A percentile compares a stretch with the other conserved stretches of the same genome.
These are phyloP conservation scores for Termitomyces sp. DNA, from an alignment of 1,284 basidiomycete species.

Conservation along the genomic window DNA sequence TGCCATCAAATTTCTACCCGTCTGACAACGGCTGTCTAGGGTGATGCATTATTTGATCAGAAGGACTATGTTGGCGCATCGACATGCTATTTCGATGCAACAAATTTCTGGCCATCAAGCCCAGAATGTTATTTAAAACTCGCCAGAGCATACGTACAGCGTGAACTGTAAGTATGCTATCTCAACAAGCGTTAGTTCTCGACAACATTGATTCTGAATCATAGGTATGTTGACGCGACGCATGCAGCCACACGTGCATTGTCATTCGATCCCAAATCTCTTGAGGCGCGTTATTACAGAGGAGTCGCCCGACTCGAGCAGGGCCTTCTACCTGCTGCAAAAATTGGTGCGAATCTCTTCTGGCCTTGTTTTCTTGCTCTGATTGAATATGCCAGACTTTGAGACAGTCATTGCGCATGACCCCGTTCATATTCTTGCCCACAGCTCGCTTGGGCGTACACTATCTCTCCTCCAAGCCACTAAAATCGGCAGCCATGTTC, in stretches of 20 bases:
- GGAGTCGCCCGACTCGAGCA: conserved; percentile 37
- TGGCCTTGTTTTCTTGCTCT: background rate
- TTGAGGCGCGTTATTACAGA: conserved; percentile 39
- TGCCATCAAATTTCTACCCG: background rate
- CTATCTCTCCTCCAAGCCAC: conserved; percentile 22
- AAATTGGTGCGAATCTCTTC: conserved; percentile 25
- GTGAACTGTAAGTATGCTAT: conserved; percentile 29
- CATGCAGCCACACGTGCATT: conserved; percentile 37
- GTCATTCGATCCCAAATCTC: conserved; percentile 32
- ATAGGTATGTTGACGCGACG: conserved; percentile 39
- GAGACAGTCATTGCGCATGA: conserved; percentile 31
- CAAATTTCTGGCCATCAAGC: conserved; percentile 28
- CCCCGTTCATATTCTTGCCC: conserved; percentile 25
- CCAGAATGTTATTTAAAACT: conserved; percentile 36
- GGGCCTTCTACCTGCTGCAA: conserved; percentile 29
- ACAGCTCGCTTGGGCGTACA: conserved; percentile 25
- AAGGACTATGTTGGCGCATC: conserved; percentile 27
- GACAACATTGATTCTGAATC: background rate
- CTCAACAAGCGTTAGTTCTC: background rate
- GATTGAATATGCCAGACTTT: conserved; percentile 28
- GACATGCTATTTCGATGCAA: conserved; percentile 28
- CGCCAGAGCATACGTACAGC: conserved; percentile 35
- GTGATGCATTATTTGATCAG: conserved; percentile 23
- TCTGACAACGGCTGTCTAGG: conserved; percentile 19
- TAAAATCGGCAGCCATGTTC: conserved; percentile 21